phyloP scores from a whole-genome alignment of 2,329 filamentous ascomycete species.

The Cytospora mali region DNA sequence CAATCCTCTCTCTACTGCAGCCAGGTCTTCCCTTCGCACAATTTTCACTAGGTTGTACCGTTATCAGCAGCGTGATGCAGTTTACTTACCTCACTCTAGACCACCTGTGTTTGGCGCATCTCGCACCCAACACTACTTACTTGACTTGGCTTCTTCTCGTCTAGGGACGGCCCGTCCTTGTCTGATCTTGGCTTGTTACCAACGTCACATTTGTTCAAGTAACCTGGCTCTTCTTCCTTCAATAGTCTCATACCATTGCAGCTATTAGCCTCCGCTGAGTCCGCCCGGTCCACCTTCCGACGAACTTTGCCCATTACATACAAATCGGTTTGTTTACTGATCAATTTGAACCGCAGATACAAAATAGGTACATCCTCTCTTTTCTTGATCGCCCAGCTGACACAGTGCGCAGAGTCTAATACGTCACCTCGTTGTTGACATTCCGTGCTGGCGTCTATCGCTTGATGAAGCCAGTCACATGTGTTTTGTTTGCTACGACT shows the following conservation, averaged over 20 bases:
- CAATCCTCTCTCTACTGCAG: too few relatives aligned
- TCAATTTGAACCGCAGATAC: not conserved
- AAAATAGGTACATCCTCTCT: not conserved
- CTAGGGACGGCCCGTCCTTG: too few relatives aligned
- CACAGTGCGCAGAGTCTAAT: not conserved
- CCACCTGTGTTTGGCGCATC: too few relatives aligned
- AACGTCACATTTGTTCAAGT: too few relatives aligned
- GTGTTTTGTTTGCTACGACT: too few relatives aligned
- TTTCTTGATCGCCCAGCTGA: not conserved
- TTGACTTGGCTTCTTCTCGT: not conserved
- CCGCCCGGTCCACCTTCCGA: not conserved
- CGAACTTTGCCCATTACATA: not conserved
- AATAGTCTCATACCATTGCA: not conserved
- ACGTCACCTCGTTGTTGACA: not conserved
- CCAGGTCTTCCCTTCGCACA: too few relatives aligned
- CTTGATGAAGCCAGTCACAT: not conserved
- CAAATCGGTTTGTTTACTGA: not conserved
- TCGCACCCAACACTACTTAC: too few relatives aligned
- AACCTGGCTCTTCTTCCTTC: too few relatives aligned
- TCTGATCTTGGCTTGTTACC: too few relatives aligned
- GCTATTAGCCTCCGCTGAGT: not conserved
- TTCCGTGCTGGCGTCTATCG: not conserved
- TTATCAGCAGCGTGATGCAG: too few relatives aligned
- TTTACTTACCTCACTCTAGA: too few relatives aligned
- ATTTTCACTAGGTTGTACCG: too few relatives aligned